Base-by-base conservation (phyloP, 2,329 filamentous ascomycete genomes). In the Xylariaceae sp. region DNA sequence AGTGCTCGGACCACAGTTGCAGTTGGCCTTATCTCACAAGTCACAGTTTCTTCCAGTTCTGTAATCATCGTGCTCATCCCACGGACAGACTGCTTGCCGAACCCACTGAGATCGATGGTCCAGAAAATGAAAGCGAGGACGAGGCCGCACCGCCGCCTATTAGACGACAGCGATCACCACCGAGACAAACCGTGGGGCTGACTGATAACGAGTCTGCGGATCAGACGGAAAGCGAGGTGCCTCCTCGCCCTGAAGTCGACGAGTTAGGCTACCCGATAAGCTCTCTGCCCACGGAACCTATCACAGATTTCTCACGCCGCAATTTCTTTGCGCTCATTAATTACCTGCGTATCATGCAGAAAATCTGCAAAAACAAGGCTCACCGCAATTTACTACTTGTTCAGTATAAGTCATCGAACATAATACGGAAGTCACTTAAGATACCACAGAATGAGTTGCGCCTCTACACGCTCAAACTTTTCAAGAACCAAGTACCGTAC, bases 401-500 rank as follows among this genome's bases (percentile, higher is more conserved):
- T 37, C 90, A 93, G 69, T 98, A 97, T 81, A 98, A 98, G 75
- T 95, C 89, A 46, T 92, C 89, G 54, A 91, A 91, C 56, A 96
- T 97, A 66, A 83, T 99, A 21, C 89, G 92, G 66, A 97, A 96
- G 73, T 88, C 90, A 5, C 85, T 99, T 16, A 93, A 95, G 65
- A 89, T 97, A 20, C 93, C 93, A 0, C 91, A 99, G 68, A 88
- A 88, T 1, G 84, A 91, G 67, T 81, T 99, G 41, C 87, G 95
- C 5, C 86, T 96, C 43, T 98, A 98, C 77, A 96, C 95, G 0
- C 84, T 99, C 65, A 99, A 99, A 75, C 83, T 99, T 0, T 98
- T 98, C 86, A 99, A 99, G 75, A 95, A 92, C 58, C 95, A 99
- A 74, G 95, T 99, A 3, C 95, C 95, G 1, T 99, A 96, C 79